A percentile compares a stretch with the other conserved stretches of the same genome.
Evolutionary conservation across 495 filamentous ascomycete genomes (phyloP).

Genomic region (Pseudoneurospora amorphoporcata): DNA sequence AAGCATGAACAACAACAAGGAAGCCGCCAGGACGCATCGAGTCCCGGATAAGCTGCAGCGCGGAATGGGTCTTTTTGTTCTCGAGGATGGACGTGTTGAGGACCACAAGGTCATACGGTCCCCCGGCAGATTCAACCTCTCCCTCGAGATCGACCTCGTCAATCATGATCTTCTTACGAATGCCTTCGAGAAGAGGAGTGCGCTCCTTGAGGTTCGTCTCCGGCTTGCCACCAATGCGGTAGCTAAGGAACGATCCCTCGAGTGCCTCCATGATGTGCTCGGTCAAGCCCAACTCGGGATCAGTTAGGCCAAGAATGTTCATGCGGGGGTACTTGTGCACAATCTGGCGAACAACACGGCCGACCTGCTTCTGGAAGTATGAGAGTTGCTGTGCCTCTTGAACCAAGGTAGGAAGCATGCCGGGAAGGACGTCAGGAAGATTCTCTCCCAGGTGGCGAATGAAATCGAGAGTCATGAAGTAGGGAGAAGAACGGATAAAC

Average conservation of each 20-base stretch:
- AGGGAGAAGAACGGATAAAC: slow-evolving; percentile 24
- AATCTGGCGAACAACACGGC: slow-evolving; percentile 29
- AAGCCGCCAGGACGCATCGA: slow-evolving; percentile 33
- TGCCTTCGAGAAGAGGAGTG: neutral
- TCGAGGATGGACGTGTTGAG: slow-evolving; percentile 24
- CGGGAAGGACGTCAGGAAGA: slow-evolving; percentile 16
- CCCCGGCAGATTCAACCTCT: neutral
- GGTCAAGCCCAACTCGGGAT: slow-evolving; percentile 17
- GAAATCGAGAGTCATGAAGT: slow-evolving; percentile 18
- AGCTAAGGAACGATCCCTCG: slow-evolving; percentile 23
- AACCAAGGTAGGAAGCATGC: slow-evolving; percentile 15
- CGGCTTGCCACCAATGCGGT: slow-evolving; percentile 12
- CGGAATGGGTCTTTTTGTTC: neutral
- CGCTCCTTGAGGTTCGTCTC: slow-evolving; percentile 12
- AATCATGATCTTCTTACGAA: slow-evolving; percentile 13
- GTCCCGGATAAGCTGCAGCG: slow-evolving; percentile 14
- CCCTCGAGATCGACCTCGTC: slow-evolving; percentile 17
- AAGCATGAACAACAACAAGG: slow-evolving; percentile 25
- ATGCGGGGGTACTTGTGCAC: slow-evolving; percentile 31
- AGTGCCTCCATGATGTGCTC: slow-evolving; percentile 23
- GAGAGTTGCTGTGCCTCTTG: slow-evolving; percentile 20
- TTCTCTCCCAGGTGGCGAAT: slow-evolving; percentile 16
- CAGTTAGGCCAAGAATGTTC: slow-evolving; percentile 30
- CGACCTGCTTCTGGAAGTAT: slow-evolving; percentile 23
- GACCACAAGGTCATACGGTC: slow-evolving; percentile 28